A percentile compares a stretch with the other conserved stretches of the same genome.
Conservation (phyloP, 2,329 filamentous ascomycete genomes). For the Fusarium ambrosium region DNA sequence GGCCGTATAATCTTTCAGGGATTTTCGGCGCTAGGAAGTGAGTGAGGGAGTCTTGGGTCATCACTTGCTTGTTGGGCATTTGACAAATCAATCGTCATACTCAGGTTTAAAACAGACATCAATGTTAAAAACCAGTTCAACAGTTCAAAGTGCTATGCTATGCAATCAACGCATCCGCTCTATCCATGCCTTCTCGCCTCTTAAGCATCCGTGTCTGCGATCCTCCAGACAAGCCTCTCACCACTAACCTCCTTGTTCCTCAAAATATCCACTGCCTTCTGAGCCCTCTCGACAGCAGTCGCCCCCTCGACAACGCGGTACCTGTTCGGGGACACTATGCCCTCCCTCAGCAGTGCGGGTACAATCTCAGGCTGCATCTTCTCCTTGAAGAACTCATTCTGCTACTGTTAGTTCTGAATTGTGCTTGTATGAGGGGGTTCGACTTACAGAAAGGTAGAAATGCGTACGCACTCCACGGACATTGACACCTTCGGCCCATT, state of each 20-base stretch:
- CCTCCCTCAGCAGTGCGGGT: constrained; percentile 59
- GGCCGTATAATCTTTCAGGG: neutral
- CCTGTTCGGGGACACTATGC: constrained; percentile 57
- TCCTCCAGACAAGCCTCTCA: constrained; percentile 57
- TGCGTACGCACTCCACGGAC: constrained; percentile 63
- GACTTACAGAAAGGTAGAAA: constrained; percentile 46
- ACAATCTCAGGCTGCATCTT: constrained; percentile 69
- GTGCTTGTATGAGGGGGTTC: neutral
- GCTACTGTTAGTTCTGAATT: constrained; percentile 6
- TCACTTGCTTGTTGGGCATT: neutral
- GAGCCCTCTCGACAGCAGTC: constrained; percentile 55
- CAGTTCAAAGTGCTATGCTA: neutral
- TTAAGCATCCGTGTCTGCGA: constrained; percentile 31
- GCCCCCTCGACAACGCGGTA: constrained; percentile 58
- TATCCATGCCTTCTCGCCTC: neutral
- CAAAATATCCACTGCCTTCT: constrained; percentile 54
- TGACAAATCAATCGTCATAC: neutral
- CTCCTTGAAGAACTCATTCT: constrained; percentile 69
- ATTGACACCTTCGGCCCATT: constrained; percentile 67
- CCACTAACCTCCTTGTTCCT: constrained; percentile 56
- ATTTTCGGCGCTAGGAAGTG: neutral
- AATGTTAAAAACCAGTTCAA: neutral
- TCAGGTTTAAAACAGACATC: neutral
- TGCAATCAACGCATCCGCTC: neutral
- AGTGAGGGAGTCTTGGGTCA: neutral